Percentiles rank a stretch among this genome's conserved stretches.
These are phyloP conservation scores for Cadophora sp. DNA, from an alignment of 2,329 filamentous ascomycete species.

Conservation along the genomic window DNA sequence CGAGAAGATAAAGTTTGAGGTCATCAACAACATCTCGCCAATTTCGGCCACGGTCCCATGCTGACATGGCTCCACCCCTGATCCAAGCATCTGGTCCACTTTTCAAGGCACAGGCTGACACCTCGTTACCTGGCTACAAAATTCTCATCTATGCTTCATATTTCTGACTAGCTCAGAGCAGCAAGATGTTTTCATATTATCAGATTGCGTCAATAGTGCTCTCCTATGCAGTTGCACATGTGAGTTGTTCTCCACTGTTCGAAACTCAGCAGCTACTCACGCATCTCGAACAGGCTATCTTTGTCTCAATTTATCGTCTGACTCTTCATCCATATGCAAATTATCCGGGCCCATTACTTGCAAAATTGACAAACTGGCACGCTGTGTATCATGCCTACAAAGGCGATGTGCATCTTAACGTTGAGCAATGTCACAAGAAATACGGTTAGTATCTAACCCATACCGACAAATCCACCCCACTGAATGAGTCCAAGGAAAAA, in stretches of 20 bases:
- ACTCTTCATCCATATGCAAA: slow-evolving; percentile 43
- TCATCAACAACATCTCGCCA: not conserved
- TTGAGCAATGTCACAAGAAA: slow-evolving; percentile 43
- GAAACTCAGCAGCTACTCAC: not conserved
- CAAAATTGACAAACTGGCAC: slow-evolving; percentile 40
- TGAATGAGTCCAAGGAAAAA: slow-evolving; percentile 48
- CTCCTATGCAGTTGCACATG: slow-evolving; percentile 9
- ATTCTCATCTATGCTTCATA: not conserved
- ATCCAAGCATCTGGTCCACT: not conserved
- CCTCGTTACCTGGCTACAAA: not conserved
- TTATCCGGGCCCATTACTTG: slow-evolving; percentile 44
- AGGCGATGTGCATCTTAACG: slow-evolving; percentile 46
- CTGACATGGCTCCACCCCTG: not conserved
- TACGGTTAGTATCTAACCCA: slow-evolving; percentile 38
- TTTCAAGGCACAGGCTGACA: slow-evolving; percentile 11
- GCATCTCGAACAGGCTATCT: slow-evolving; percentile 10
- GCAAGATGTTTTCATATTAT: slow-evolving; percentile 1
- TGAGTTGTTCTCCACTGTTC: not conserved
- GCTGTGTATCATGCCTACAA: slow-evolving; percentile 44
- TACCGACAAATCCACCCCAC: not conserved
- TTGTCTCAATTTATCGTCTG: slow-evolving; percentile 50
- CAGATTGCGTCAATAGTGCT: not conserved
- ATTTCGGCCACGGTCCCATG: not conserved
- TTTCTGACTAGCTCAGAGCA: not conserved
- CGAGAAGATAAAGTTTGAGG: not conserved